These are phyloP conservation scores for Daldinia concentrica DNA, from an alignment of 495 filamentous ascomycete species.

Conservation along the genomic window DNA sequence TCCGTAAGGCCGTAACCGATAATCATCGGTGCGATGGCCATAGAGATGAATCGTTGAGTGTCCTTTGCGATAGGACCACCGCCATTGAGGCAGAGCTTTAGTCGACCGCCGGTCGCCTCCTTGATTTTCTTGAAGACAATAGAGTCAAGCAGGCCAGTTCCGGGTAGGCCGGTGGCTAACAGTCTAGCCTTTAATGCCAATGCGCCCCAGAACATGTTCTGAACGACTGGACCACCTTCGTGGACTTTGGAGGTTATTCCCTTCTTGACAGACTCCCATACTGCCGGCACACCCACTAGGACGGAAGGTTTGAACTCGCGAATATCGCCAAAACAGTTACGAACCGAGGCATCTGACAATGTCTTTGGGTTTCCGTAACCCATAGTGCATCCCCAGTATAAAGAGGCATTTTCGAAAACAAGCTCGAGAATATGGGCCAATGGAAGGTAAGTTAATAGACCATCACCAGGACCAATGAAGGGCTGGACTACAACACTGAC, in stretches of 20 bases:
- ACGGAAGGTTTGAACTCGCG: slow-evolving; percentile 91
- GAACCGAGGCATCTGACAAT: slow-evolving; percentile 86
- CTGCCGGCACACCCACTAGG: slow-evolving; percentile 93
- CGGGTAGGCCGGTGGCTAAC: slow-evolving; percentile 78
- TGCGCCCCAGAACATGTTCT: slow-evolving; percentile 92
- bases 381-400: slow-evolving; percentile 97
- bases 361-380: slow-evolving; percentile 96
- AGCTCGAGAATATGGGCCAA: slow-evolving; percentile 96
- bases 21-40: slow-evolving; percentile 89
- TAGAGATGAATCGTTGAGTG: slow-evolving; percentile 86
- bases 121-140: slow-evolving; percentile 91
- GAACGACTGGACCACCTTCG: slow-evolving; percentile 74
- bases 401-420: slow-evolving; percentile 91
- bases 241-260: slow-evolving; percentile 89
- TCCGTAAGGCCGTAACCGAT: slow-evolving; percentile 97
- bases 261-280: slow-evolving; percentile 99
- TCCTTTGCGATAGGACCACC: slow-evolving; percentile 88
- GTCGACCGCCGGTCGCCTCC: slow-evolving; percentile 84
- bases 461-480: slow-evolving; percentile 87
- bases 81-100: slow-evolving; percentile 86
- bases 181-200: slow-evolving; percentile 85
- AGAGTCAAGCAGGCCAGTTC: slow-evolving; percentile 73
- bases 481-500: slow-evolving; percentile 84
- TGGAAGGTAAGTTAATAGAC: slow-evolving; percentile 89
- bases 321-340: slow-evolving; percentile 96